phyloP scores from a whole-genome alignment of 805 yeast genomes.

The Hanseniaspora lachancei region DNA sequence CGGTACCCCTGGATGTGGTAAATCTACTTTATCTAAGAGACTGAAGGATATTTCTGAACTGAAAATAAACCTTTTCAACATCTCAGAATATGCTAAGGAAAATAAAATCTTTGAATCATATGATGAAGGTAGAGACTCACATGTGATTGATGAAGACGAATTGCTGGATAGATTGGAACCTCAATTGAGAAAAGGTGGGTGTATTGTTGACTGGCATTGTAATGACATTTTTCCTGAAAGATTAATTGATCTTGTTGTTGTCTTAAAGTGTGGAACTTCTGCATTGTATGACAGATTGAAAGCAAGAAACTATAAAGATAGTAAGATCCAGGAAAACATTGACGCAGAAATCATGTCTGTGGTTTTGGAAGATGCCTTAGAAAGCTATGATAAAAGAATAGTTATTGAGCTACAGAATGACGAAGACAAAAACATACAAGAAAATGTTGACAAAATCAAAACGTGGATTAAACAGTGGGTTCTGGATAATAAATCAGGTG shows the following conservation, averaged over 20 bases:
- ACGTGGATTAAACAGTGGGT: conserved; percentile 72
- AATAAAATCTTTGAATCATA: conserved; percentile 66
- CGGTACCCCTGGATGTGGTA: conserved; percentile 70
- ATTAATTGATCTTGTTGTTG: conserved; percentile 82
- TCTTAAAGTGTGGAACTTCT: conserved; percentile 64
- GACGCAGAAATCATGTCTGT: conserved; percentile 98
- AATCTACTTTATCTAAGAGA: conserved; percentile 25
- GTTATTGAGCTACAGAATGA: conserved; percentile 72
- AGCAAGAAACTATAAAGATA: conserved; percentile 64
- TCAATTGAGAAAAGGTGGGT: conserved; percentile 69
- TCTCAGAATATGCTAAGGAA: conserved; percentile 72
- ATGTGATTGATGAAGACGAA: conserved; percentile 86
- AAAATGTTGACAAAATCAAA: conserved; percentile 62
- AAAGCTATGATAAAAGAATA: conserved; percentile 62
- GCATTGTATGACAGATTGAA: conserved; percentile 60
- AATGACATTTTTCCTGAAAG: conserved; percentile 91
- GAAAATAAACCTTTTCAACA: conserved; percentile 39
- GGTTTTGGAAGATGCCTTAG: conserved; percentile 72
- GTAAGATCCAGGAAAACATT: conserved; percentile 76
- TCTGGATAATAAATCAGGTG: conserved; percentile 40
- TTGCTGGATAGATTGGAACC: conserved; percentile 70
- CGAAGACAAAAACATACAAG: conserved; percentile 60
- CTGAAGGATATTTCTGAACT: conserved; percentile 49
- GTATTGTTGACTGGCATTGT: conserved; percentile 93
- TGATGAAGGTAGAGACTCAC: conserved; percentile 73